Percentiles rank a stretch among this genome's conserved stretches.
Conservation (phyloP, 2,329 filamentous ascomycete species). For the Fonsecaea erecta region DNA sequence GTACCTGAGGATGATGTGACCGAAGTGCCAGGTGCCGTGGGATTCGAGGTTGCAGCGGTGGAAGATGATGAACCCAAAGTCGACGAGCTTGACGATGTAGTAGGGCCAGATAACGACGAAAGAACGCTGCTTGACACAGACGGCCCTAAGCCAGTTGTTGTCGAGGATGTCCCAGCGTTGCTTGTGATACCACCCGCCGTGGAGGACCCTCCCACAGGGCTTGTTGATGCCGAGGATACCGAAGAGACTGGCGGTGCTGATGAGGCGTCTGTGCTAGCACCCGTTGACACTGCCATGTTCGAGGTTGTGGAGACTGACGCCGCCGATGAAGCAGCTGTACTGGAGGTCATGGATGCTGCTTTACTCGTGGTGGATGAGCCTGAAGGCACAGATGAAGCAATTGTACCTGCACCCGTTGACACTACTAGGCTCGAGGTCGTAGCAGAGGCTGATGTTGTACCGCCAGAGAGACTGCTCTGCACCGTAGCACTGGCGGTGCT, state of each 20-base stretch:
- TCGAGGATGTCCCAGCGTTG: not conserved
- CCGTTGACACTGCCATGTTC: not conserved
- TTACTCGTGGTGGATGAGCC: not conserved
- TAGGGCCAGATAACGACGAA: not conserved
- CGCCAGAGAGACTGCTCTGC: not conserved
- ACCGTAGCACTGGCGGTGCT: not conserved
- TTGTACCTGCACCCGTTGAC: not conserved
- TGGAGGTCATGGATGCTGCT: no score
- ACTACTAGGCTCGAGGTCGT: not conserved
- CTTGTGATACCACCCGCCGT: not conserved
- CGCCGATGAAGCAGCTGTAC: not conserved
- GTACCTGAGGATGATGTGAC: not conserved
- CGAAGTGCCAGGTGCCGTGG: not conserved
- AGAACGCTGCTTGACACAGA: not conserved
- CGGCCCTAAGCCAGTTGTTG: not conserved
- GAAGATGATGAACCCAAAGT: not conserved
- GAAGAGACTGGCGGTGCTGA: not conserved
- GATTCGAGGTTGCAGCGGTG: not conserved
- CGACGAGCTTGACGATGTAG: not conserved
- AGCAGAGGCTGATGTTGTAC: not conserved
- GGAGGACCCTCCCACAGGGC: not conserved
- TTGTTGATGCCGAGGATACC: no score
- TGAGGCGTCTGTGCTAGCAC: not conserved
- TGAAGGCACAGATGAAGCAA: not conserved
- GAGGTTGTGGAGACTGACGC: not conserved